Conservation (phyloP, 2,329 filamentous ascomycete species). For the Ophiocordyceps camponoti-floridani region DNA sequence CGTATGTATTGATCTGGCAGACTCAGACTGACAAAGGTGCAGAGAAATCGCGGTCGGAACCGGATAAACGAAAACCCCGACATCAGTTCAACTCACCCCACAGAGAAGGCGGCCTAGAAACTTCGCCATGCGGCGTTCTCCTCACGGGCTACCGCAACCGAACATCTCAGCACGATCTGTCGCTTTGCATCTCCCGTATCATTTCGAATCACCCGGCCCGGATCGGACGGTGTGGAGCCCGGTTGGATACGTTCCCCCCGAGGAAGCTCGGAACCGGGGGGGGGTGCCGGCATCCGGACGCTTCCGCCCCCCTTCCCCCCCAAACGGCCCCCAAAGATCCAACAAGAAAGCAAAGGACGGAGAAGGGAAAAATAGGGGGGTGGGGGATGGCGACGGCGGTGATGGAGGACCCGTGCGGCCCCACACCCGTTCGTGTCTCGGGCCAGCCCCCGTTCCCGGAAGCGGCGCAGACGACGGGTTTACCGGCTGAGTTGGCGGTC, state of each 20-base stretch:
- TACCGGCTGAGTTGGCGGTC: constrained; percentile 52
- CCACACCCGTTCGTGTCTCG: constrained; percentile 52
- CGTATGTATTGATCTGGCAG: too few species aligned
- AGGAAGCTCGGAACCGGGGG: not conserved
- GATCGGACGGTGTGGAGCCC: not conserved
- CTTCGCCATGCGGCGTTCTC: constrained; percentile 15
- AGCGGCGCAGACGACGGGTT: constrained; percentile 33
- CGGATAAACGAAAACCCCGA: not conserved
- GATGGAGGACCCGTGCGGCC: constrained; percentile 56
- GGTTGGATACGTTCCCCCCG: not conserved
- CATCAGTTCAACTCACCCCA: not conserved
- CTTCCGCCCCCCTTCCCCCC: too few species aligned
- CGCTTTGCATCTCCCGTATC: too few species aligned
- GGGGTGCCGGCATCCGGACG: not conserved
- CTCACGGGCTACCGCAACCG: constrained; percentile 20
- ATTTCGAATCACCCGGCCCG: not conserved
- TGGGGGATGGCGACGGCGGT: constrained; percentile 34
- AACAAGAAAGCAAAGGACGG: not conserved
- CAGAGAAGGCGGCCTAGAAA: constrained; percentile 3
- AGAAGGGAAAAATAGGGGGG: not conserved
- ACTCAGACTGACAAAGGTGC: too few species aligned
- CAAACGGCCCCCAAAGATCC: not conserved
- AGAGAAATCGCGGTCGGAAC: too few species aligned
- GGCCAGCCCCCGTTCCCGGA: constrained; percentile 48
- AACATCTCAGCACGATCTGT: constrained; percentile 23